These are phyloP conservation scores for Fusarium nematophilum DNA, from an alignment of 2,329 filamentous ascomycete genomes.

Conservation along the genomic window DNA sequence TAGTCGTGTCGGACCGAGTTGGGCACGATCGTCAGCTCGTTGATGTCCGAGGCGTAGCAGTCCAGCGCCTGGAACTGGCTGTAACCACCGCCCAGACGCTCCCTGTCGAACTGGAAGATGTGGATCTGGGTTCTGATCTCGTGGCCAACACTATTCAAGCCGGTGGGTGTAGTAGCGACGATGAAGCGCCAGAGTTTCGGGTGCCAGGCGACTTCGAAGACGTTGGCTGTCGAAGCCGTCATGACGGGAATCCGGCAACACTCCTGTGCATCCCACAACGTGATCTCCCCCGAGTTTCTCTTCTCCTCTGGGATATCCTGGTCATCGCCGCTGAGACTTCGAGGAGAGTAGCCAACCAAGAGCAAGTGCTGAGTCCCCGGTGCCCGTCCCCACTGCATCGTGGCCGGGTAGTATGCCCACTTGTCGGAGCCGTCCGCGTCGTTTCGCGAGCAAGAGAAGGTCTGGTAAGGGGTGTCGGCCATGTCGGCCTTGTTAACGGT, in stretches of 20 bases:
- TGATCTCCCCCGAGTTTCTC: slow-evolving; percentile 68
- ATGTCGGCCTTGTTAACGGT: slow-evolving; percentile 53
- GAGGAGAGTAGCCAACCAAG: slow-evolving; percentile 71
- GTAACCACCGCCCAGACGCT: slow-evolving; percentile 46
- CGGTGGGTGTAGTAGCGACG: slow-evolving; percentile 66
- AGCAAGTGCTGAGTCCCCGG: slow-evolving; percentile 61
- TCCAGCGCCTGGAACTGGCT: slow-evolving; percentile 66
- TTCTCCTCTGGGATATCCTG: slow-evolving; percentile 69
- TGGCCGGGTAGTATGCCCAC: slow-evolving; percentile 73
- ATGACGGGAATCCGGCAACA: slow-evolving; percentile 59
- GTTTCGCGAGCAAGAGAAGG: slow-evolving; percentile 56
- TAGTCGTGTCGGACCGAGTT: slow-evolving; percentile 64
- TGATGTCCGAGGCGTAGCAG: slow-evolving; percentile 70
- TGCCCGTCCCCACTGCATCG: slow-evolving; percentile 70
- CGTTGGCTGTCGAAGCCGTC: slow-evolving; percentile 66
- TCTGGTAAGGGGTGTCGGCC: slow-evolving; percentile 49
- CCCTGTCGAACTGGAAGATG: slow-evolving; percentile 56
- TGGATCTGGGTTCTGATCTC: slow-evolving; percentile 67
- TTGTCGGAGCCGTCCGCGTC: slow-evolving; percentile 54
- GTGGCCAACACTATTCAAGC: slow-evolving; percentile 55
- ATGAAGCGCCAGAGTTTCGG: slow-evolving; percentile 64
- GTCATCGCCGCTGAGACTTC: slow-evolving; percentile 64
- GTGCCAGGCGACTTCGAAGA: slow-evolving; percentile 75
- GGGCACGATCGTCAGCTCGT: slow-evolving; percentile 69
- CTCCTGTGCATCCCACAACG: slow-evolving; percentile 65